phyloP scores from a whole-genome alignment of 78 protist species.

The Monosiga brevicollis region DNA sequence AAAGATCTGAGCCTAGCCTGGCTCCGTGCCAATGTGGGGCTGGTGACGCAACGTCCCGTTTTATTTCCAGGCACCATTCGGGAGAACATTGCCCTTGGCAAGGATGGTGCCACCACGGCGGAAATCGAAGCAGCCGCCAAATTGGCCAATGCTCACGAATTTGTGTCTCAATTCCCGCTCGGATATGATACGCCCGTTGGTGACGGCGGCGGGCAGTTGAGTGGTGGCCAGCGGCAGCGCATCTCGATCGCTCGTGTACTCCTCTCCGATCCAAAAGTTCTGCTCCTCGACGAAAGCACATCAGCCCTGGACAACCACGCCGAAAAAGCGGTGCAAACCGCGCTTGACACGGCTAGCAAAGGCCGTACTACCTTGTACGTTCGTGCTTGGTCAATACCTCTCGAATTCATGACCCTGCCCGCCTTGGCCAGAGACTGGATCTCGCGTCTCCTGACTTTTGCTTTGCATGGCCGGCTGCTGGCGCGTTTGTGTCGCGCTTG shows the following conservation, averaged over 20 bases:
- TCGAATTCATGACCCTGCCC: too few relatives aligned
- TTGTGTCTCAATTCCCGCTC: constrained; percentile 58
- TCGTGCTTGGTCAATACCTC: background rate
- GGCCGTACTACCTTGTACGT: constrained; percentile 35
- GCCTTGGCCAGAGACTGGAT: too few relatives aligned
- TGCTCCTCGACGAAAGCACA: constrained; percentile 92
- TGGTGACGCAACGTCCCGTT: constrained; percentile 72
- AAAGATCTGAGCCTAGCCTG: background rate
- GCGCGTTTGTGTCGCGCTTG: too few relatives aligned
- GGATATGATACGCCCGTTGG: constrained; percentile 84
- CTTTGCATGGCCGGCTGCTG: too few relatives aligned
- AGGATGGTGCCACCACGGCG: constrained; percentile 23
- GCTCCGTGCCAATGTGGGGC: constrained; percentile 34
- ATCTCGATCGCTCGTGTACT: constrained; percentile 91
- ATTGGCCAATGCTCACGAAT: constrained; percentile 75
- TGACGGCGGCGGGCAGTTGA: constrained; percentile 80
- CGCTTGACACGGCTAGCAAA: constrained; percentile 45
- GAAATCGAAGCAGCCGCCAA: constrained; percentile 52
- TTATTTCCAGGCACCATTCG: constrained; percentile 68
- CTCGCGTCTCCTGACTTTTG: too few relatives aligned
- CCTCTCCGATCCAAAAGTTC: constrained; percentile 71
- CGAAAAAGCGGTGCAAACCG: constrained; percentile 69
- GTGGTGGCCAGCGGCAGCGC: constrained; percentile 82
- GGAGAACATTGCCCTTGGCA: constrained; percentile 78
- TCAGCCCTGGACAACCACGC: constrained; percentile 71